Percentiles rank a stretch among this genome's conserved stretches.
Conservation (phyloP, 352 stramenopile species). For the Pythium aquatile region DNA sequence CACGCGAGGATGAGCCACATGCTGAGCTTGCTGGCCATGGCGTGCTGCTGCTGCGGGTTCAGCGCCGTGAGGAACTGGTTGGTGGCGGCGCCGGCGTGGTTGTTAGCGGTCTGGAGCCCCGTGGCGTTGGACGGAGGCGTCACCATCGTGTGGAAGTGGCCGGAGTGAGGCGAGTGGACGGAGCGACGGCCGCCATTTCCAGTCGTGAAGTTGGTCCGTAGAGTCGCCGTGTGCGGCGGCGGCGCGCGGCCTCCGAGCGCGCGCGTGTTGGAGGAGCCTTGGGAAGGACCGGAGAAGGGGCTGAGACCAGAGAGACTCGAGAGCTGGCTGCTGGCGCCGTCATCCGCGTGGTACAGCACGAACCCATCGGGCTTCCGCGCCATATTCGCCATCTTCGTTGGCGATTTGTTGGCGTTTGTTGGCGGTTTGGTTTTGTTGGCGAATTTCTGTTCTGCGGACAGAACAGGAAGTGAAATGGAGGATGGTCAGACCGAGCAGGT, state of each 20-base stretch:
- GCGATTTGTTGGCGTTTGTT: not conserved
- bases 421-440: not conserved
- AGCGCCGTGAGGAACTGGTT: conserved; percentile 33
- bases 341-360: conserved; percentile 25
- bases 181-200: conserved; percentile 17
- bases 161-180: conserved; percentile 36
- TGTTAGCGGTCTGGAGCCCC: conserved; percentile 5
- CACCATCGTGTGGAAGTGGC: conserved; percentile 50
- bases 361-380: conserved; percentile 27
- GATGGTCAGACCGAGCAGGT: too few relatives aligned
- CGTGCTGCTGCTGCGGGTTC: conserved; percentile 30
- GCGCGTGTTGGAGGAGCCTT: conserved; percentile 21
- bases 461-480: conserved; percentile 2
- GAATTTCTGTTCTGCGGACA: conserved; percentile 1
- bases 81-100: conserved; percentile 18
- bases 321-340: conserved; percentile 30
- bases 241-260: conserved; percentile 32
- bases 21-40: conserved; percentile 36
- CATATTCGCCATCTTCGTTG: conserved; percentile 9
- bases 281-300: conserved; percentile 21
- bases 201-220: conserved; percentile 75
- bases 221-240: conserved; percentile 44
- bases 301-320: conserved; percentile 28
- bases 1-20: conserved; percentile 52
- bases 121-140: conserved; percentile 34